A percentile compares a stretch with the other conserved stretches of the same genome.
These are phyloP conservation scores for Debaryomyces castellii DNA, from an alignment of 805 yeast species.

Conservation along the genomic window DNA sequence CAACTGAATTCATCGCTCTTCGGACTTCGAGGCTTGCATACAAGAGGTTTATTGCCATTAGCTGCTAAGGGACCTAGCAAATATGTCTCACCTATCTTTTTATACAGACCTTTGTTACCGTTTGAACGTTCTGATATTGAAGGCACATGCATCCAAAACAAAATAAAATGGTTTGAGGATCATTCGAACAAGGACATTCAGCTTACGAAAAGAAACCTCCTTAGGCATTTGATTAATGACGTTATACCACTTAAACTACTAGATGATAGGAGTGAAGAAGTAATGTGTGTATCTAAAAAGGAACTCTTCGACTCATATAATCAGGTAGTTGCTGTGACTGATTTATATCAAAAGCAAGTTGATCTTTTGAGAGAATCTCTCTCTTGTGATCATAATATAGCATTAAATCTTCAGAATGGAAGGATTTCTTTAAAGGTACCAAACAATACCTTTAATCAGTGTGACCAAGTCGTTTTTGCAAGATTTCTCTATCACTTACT, in stretches of 20 bases:
- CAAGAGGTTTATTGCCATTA: conserved; percentile 25
- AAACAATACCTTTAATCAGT: not conserved
- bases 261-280: not conserved
- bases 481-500: conserved; percentile 27
- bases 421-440: conserved; percentile 1
- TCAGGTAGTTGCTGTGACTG: conserved; percentile 4
- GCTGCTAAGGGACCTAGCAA: conserved; percentile 15
- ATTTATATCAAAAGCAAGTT: conserved; percentile 1
- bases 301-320: conserved; percentile 1
- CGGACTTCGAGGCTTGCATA: conserved; percentile 60
- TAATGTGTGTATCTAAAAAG: conserved; percentile 1
- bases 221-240: conserved; percentile 36
- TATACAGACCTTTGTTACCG: conserved; percentile 53
- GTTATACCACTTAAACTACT: conserved; percentile 17
- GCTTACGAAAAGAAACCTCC: conserved; percentile 58
- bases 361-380: not conserved
- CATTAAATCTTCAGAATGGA: not conserved
- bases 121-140: conserved; percentile 45
- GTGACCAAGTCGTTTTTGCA: conserved; percentile 17
- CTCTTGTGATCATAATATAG: not conserved
- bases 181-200: conserved; percentile 53
- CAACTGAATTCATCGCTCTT: conserved; percentile 36
- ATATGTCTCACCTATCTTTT: conserved; percentile 17
- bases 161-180: conserved; percentile 69
- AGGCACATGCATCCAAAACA: conserved; percentile 40